Evolutionary conservation across 768 basidiomycete species (phyloP).

Genomic region (Suillus alpinus): DNA sequence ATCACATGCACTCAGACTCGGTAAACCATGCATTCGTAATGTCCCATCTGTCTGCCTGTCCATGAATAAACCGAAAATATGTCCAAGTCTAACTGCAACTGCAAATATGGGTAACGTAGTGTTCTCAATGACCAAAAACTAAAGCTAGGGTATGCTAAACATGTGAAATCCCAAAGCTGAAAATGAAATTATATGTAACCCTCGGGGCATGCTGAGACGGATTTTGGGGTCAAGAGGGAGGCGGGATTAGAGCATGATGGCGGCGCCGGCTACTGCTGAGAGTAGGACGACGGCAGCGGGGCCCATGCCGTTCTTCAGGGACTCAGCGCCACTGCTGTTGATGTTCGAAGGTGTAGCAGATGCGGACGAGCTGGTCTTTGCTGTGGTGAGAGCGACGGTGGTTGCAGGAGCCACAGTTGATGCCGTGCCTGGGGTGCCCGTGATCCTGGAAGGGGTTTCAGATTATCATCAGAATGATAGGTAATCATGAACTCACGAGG

Average conservation of each 20-base stretch:
- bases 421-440: neutral
- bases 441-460: neutral
- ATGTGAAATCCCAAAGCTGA: slow-evolving; percentile 2
- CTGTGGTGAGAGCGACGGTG: slow-evolving; percentile 15
- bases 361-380: slow-evolving; percentile 14
- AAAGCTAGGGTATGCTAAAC: slow-evolving; percentile 7
- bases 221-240: slow-evolving; percentile 7
- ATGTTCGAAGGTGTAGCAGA: slow-evolving; percentile 22
- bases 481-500: slow-evolving; percentile 11
- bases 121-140: slow-evolving; percentile 7
- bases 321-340: slow-evolving; percentile 25
- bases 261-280: slow-evolving; percentile 49
- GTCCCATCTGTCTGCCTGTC: slow-evolving; percentile 10
- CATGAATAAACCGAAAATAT: neutral
- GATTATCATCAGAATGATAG: neutral
- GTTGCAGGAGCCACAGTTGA: neutral
- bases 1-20: neutral
- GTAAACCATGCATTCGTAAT: slow-evolving; percentile 13
- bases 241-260: slow-evolving; percentile 39
- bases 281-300: slow-evolving; percentile 36
- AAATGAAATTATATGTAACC: slow-evolving; percentile 3
- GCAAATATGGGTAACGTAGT: neutral
- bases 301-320: slow-evolving; percentile 32
- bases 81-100: slow-evolving; percentile 17
- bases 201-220: neutral